A percentile compares a stretch with the other conserved stretches of the same genome.
Evolutionary conservation across 2,329 filamentous ascomycete species (phyloP).

Genomic region (Monosporascus sp.): DNA sequence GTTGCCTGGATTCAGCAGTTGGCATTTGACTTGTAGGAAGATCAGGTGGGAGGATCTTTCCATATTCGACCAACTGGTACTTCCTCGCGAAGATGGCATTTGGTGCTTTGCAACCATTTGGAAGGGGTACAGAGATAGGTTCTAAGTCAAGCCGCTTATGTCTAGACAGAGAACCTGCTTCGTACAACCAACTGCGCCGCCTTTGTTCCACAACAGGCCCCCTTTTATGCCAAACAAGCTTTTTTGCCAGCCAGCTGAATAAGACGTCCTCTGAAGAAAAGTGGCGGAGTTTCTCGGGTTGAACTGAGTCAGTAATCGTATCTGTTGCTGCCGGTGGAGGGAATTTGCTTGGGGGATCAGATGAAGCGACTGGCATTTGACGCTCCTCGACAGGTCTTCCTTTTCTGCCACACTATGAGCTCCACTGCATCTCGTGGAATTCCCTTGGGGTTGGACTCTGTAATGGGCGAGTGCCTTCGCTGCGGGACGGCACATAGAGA

Average conservation of each 20-base stretch:
- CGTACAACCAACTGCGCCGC: constrained; percentile 24
- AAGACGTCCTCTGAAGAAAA: constrained; percentile 16
- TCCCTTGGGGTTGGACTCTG: constrained; percentile 32
- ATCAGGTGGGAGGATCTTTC: constrained; percentile 27
- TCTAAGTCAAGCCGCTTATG: constrained; percentile 12
- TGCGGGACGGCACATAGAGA: constrained; percentile 35
- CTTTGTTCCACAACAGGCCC: constrained; percentile 15
- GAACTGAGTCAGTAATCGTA: constrained; percentile 10
- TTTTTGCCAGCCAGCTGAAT: constrained; percentile 16
- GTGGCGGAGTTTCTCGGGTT: constrained; percentile 12
- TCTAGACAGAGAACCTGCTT: constrained; percentile 12
- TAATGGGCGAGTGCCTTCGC: constrained; percentile 32
- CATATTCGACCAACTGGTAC: constrained; percentile 29
- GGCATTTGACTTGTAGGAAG: constrained; percentile 32
- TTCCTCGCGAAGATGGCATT: constrained; percentile 42
- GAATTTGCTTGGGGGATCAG: constrained; percentile 10
- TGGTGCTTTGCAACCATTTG: constrained; percentile 32
- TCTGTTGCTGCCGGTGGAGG: constrained; percentile 14
- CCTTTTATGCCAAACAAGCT: constrained; percentile 12
- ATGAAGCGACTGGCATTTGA: constrained; percentile 17
- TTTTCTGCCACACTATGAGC: constrained; percentile 16
- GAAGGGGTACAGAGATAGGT: constrained; percentile 21
- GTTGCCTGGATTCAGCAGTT: constrained; percentile 36
- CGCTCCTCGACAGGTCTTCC: constrained; percentile 32
- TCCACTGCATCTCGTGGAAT: constrained; percentile 38